Conservation (phyloP, 2,329 filamentous ascomycete species). For the Neofusicoccum sp. region DNA sequence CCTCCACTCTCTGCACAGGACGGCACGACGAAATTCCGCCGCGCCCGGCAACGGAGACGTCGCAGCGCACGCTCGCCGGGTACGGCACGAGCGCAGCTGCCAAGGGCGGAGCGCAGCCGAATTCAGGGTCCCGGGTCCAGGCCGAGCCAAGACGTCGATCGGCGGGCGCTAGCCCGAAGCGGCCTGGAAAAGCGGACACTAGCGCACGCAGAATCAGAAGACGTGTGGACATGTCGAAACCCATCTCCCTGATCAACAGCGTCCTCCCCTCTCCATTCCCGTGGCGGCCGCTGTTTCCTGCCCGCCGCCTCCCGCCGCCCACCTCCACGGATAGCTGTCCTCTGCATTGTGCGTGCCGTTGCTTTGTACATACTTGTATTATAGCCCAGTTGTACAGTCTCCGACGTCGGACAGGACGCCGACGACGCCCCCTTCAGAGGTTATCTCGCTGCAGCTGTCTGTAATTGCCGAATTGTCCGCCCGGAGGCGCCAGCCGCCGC, state of each 20-base stretch:
- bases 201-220: conserved; percentile 3
- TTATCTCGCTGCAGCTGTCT: background rate
- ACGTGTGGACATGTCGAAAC: background rate
- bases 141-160: conserved; percentile 11
- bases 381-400: background rate
- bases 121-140: conserved; percentile 7
- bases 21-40: too few species aligned
- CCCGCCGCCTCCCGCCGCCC: background rate
- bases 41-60: too few species aligned
- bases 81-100: too few species aligned
- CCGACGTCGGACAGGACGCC: background rate
- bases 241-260: too few species aligned
- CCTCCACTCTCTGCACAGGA: too few species aligned
- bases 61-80: too few species aligned
- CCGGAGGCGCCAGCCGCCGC: too few species aligned
- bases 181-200: background rate
- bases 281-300: background rate
- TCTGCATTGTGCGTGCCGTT: background rate
- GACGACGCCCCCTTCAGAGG: background rate
- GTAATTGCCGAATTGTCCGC: background rate
- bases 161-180: background rate
- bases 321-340: background rate
- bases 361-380: conserved; percentile 9
- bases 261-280: background rate
- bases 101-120: too few species aligned